Conservation (phyloP, 768 basidiomycete species). For the Lentinula edodes region DNA sequence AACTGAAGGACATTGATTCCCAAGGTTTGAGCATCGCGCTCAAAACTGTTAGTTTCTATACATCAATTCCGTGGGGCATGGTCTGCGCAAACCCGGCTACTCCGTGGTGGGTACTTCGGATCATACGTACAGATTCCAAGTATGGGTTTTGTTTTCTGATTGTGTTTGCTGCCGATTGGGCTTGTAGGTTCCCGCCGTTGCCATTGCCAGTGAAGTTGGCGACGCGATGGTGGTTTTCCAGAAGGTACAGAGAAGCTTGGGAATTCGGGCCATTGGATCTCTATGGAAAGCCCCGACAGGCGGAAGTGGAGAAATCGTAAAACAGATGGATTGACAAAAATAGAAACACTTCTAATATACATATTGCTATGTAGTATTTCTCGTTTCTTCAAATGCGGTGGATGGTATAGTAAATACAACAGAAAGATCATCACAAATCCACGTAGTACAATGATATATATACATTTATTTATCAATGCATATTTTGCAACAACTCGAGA, state of each 20-base stretch:
- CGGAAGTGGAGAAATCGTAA: too few species aligned
- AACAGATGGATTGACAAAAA: too few species aligned
- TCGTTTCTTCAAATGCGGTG: too few species aligned
- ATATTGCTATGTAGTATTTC: too few species aligned
- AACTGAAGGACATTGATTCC: too few species aligned
- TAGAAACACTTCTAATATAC: too few species aligned
- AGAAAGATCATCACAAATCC: constrained; percentile 4
- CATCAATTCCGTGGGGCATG: too few species aligned
- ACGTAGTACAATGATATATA: constrained; percentile 5
- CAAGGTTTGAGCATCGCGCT: too few species aligned
- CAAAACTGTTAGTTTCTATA: too few species aligned
- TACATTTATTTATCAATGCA: constrained; percentile 36
- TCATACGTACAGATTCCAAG: constrained; percentile 11
- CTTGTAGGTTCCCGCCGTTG: constrained; percentile 18
- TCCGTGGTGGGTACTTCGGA: constrained; percentile 19
- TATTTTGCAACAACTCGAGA: constrained; percentile 35
- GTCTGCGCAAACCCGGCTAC: constrained; percentile 10
- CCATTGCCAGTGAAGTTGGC: constrained; percentile 19
- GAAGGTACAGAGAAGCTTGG: constrained; percentile 23
- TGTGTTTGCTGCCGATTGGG: constrained; percentile 7
- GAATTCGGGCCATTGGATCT: constrained; percentile 23
- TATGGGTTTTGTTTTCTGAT: neutral
- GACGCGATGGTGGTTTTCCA: constrained; percentile 17
- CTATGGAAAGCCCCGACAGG: neutral
- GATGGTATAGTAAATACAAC: neutral